Base-by-base conservation (phyloP, 305 asterid species). In the Fraxinus angustifolia region DNA sequence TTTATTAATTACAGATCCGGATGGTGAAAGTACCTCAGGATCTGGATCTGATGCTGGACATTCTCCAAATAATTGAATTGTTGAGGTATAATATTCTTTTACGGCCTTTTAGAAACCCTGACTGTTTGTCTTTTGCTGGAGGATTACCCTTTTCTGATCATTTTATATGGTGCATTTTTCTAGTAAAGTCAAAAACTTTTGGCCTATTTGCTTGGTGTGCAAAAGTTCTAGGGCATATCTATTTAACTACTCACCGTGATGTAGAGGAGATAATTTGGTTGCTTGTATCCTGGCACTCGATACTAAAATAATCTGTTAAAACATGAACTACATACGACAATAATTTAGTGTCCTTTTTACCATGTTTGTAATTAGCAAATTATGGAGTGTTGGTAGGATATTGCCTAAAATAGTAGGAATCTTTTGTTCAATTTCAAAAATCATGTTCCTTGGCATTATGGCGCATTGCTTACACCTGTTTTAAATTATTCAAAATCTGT, bases 11-110 rank as follows among this genome's bases (percentile, higher is more conserved):
- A 36, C 87, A 91, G 93, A 87, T 87, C 90, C 93, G 79, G 93
- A 89, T 26, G 85, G 89, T 45, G 92, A 85, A 77, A 90, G 90
- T 82, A 89, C 92, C 83, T 86, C 86, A 31, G 88, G 85, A 71
- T 90, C 89, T 83, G 92, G 89, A 75, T 91, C 95, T 78, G 90
- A 88, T 30, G 89, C 88, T 19, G 87, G 79, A 36, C 84, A 73
- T 56, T 88, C 90, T 42, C 91, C 91, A 56, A 90, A 83, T 77
- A 83, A 78, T 82, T 87, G 88, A 90, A 56, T 67, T 81, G 45
- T 83, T 82, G 84, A 86, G 90, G 91, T 89, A 85, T 21, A 45
- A 81, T 82, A 70, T 72, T 81, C 81, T 77, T 40, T 33, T 82
- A 30, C 65, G 40, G 79, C 67, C 78, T 73, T 83, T 45, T 28